A percentile compares a stretch with the other conserved stretches of the same genome.
These are phyloP conservation scores for Massarina eburnea DNA, from an alignment of 2,329 filamentous ascomycete genomes.

Conservation along the genomic window DNA sequence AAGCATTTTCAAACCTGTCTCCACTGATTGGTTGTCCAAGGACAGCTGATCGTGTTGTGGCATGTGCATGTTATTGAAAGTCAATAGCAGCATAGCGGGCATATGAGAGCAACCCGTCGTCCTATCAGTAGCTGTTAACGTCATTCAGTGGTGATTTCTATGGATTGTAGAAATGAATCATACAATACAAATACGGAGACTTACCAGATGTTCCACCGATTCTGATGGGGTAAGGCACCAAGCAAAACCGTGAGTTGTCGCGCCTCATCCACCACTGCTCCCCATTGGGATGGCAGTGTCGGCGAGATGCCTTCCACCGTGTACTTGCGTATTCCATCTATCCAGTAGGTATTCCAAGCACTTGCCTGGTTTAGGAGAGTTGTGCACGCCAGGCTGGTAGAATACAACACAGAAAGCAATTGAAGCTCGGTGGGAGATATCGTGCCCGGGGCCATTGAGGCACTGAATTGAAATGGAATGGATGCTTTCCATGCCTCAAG, in stretches of 20 bases:
- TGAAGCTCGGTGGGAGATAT: slow-evolving; percentile 14
- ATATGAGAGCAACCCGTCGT: slow-evolving; percentile 23
- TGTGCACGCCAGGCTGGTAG: slow-evolving; percentile 22
- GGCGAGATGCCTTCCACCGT: slow-evolving; percentile 12
- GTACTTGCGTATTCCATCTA: slow-evolving; percentile 17
- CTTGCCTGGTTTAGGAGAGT: slow-evolving; percentile 22
- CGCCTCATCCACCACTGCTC: slow-evolving; percentile 20
- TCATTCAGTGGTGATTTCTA: slow-evolving; percentile 4
- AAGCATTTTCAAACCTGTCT: slow-evolving; percentile 15
- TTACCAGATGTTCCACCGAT: slow-evolving; percentile 23
- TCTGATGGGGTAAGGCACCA: slow-evolving; percentile 11
- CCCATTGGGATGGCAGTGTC: slow-evolving; percentile 19
- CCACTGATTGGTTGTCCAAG: slow-evolving; percentile 17
- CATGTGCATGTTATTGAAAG: slow-evolving; percentile 21
- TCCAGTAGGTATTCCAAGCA: slow-evolving; percentile 14
- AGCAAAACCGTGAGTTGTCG: slow-evolving; percentile 18
- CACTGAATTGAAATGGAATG: slow-evolving; percentile 19
- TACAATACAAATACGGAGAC: slow-evolving; percentile 8
- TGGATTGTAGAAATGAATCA: slow-evolving; percentile 6
- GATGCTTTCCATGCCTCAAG: slow-evolving; percentile 24
- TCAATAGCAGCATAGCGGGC: slow-evolving; percentile 23
- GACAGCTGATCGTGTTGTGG: slow-evolving; percentile 15
- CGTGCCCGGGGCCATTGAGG: slow-evolving; percentile 10
- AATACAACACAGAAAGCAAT: slow-evolving; percentile 20
- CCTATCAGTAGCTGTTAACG: slow-evolving; percentile 16